Conservation (phyloP, 1,139 yeast genomes). For the Blastobotrys serpentis region DNA sequence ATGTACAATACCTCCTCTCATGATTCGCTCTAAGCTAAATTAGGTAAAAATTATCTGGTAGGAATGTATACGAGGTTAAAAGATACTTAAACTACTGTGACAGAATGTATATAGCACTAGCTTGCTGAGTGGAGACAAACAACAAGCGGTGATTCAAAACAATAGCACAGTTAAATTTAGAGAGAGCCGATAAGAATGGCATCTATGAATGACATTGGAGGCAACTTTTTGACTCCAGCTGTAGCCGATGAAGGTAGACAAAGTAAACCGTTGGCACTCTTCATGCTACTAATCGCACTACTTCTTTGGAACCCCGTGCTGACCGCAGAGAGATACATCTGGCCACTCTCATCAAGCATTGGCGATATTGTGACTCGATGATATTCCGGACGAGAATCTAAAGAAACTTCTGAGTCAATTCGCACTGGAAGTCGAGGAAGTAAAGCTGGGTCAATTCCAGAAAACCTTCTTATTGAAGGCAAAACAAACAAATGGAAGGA, state of each 20-base stretch:
- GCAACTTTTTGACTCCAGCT: background rate
- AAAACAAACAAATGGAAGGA: slow-evolving; percentile 48
- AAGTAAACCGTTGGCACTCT: slow-evolving; percentile 46
- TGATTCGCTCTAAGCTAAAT: no score
- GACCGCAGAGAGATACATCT: slow-evolving; percentile 34
- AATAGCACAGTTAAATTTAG: no score
- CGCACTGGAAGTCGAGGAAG: slow-evolving; percentile 36
- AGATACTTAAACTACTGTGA: no score
- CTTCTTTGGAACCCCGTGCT: slow-evolving; percentile 52
- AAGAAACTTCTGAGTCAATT: slow-evolving; percentile 33
- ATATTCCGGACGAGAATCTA: slow-evolving; percentile 52
- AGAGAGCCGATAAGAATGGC: slow-evolving; percentile 1
- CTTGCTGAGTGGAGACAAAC: no score
- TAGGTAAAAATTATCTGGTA: no score
- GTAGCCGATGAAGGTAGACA: slow-evolving; percentile 38
- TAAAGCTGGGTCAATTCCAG: slow-evolving; percentile 31
- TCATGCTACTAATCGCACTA: slow-evolving; percentile 48
- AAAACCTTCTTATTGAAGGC: slow-evolving; percentile 43
- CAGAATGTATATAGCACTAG: no score
- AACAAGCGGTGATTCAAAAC: no score
- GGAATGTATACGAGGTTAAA: no score
- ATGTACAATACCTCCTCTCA: no score
- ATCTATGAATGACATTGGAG: slow-evolving; percentile 5
- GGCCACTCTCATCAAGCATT: slow-evolving; percentile 22
- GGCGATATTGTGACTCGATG: slow-evolving; percentile 42